phyloP scores from a whole-genome alignment of 2,329 filamentous ascomycete species.

The Leptographium galeiforme region DNA sequence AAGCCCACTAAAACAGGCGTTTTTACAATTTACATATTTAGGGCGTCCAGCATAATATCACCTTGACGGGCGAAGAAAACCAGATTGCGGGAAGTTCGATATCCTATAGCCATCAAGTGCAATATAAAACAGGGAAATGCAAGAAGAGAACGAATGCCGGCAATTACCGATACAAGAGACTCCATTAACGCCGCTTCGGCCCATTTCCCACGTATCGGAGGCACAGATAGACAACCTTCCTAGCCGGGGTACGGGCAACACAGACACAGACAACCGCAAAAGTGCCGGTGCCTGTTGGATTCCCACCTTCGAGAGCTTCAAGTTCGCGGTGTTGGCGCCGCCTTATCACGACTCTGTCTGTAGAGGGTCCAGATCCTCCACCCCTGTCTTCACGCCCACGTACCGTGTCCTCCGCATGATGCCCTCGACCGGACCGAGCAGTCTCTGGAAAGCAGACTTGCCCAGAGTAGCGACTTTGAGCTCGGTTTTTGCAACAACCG shows the following conservation, averaged over 20 bases:
- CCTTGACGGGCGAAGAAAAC: background rate
- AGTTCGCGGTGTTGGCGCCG: too few relatives aligned
- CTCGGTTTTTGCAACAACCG: conserved; percentile 68
- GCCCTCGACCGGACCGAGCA: conserved; percentile 84
- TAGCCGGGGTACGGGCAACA: too few relatives aligned
- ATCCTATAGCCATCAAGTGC: background rate
- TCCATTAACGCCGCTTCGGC: background rate
- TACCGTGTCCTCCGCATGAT: conserved; percentile 77
- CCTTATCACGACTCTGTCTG: conserved; percentile 19
- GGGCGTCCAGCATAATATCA: too few relatives aligned
- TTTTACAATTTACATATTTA: too few relatives aligned
- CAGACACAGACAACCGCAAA: background rate
- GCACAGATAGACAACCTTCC: background rate
- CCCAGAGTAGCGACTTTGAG: conserved; percentile 88
- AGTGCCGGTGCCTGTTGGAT: too few relatives aligned
- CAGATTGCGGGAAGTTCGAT: background rate
- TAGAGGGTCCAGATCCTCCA: conserved; percentile 56
- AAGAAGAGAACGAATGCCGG: background rate
- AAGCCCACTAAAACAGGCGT: too few relatives aligned
- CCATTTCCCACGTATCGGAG: background rate
- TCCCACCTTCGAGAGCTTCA: background rate
- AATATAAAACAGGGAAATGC: background rate
- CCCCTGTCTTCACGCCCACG: conserved; percentile 43
- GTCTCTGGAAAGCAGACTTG: conserved; percentile 86
- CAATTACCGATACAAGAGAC: background rate